A percentile compares a stretch with the other conserved stretches of the same genome.
Evolutionary conservation across 176 grass and related monocot genomes (phyloP).

Genomic region (Hordeum marinum): DNA sequence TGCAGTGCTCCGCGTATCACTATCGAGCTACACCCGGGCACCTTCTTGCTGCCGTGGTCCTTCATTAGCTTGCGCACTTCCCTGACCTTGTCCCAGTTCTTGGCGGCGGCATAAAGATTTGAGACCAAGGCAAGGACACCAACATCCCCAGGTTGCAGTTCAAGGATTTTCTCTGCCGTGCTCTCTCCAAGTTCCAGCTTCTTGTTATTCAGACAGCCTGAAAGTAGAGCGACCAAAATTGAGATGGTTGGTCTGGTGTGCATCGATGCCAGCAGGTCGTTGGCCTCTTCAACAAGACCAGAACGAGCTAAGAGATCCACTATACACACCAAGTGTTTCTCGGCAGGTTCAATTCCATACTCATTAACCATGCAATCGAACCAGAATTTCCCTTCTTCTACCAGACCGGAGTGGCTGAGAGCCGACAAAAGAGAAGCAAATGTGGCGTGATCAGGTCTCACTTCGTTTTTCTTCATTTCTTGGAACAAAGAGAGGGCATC

Average conservation of each 20-base stretch:
- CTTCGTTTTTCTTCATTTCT: constrained; percentile 29
- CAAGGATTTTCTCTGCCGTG: constrained; percentile 44
- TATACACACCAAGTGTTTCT: constrained; percentile 60
- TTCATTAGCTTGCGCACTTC: constrained; percentile 58
- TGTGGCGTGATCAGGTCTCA: constrained; percentile 48
- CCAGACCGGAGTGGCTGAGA: constrained; percentile 58
- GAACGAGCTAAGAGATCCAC: constrained; percentile 66
- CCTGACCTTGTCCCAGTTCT: constrained; percentile 57
- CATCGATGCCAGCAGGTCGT: constrained; percentile 41
- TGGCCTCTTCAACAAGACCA: constrained; percentile 56
- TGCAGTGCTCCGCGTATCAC: constrained; percentile 32
- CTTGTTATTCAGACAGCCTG: constrained; percentile 66
- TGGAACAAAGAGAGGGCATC: constrained; percentile 45
- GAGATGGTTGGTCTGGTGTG: constrained; percentile 33
- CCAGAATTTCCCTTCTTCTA: constrained; percentile 57
- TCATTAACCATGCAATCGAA: constrained; percentile 40
- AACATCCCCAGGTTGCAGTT: constrained; percentile 34
- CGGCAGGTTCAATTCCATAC: constrained; percentile 32
- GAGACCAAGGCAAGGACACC: constrained; percentile 55
- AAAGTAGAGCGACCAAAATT: constrained; percentile 50
- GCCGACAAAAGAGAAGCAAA: constrained; percentile 69
- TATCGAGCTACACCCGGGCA: constrained; percentile 49
- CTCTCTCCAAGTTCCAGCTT: constrained; percentile 50
- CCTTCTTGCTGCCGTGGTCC: constrained; percentile 40
- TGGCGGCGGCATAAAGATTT: constrained; percentile 43